Conservation (phyloP, 2,329 filamentous ascomycete species). For the Fusarium liriodendri region DNA sequence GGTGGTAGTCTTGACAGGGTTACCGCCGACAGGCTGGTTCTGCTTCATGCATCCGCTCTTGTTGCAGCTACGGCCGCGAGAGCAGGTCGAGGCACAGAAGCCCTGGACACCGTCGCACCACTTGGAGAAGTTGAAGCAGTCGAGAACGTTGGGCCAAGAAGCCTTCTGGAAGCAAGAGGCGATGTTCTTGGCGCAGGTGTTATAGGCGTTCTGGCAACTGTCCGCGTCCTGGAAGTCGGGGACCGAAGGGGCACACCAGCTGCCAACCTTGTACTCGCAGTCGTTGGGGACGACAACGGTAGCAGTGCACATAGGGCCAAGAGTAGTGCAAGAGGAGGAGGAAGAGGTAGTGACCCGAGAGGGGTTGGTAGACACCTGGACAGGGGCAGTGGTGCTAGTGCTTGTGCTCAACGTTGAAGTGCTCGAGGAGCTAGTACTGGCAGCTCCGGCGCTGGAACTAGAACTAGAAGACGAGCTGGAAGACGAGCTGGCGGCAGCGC, state of each 20-base stretch:
- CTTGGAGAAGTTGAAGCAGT: constrained; percentile 62
- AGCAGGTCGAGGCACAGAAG: constrained; percentile 57
- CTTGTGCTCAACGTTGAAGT: constrained; percentile 3
- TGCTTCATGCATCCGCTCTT: constrained; percentile 58
- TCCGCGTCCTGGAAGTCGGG: constrained; percentile 59
- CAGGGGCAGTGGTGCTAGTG: constrained; percentile 34
- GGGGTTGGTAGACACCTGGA: constrained; percentile 39
- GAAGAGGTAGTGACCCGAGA: constrained; percentile 35
- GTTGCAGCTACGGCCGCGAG: constrained; percentile 47
- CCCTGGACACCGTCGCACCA: constrained; percentile 61
- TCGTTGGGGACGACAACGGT: constrained; percentile 57
- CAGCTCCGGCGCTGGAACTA: constrained; percentile 8
- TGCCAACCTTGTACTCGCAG: constrained; percentile 67
- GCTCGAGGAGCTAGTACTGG: constrained; percentile 11
- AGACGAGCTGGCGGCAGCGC: neutral
- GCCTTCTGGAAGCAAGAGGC: constrained; percentile 63
- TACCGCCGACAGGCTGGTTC: constrained; percentile 53
- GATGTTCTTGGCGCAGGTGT: constrained; percentile 59
- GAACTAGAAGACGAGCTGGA: neutral
- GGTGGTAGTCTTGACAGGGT: constrained; percentile 49
- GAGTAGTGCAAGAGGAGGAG: constrained; percentile 48
- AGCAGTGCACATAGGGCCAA: constrained; percentile 58
- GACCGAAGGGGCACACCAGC: constrained; percentile 63
- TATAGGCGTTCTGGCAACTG: constrained; percentile 56
- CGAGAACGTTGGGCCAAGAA: constrained; percentile 59